phyloP scores from a whole-genome alignment of 2,329 filamentous ascomycete genomes.

The Alternaria infectoria region DNA sequence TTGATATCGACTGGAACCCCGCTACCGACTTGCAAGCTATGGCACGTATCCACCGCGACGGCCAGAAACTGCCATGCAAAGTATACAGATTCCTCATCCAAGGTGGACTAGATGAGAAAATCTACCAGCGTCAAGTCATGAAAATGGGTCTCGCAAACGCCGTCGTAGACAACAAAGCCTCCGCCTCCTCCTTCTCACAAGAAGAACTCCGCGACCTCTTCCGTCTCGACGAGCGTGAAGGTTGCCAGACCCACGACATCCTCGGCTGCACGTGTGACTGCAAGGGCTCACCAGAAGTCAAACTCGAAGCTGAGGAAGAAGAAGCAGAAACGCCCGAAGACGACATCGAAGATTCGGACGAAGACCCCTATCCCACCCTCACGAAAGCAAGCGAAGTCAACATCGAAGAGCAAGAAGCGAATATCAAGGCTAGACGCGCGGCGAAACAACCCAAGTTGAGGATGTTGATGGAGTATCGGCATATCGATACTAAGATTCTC shows the following conservation, averaged over 20 bases:
- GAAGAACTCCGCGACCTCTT: conserved; percentile 73
- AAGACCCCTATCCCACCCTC: conserved; percentile 32
- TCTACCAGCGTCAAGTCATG: conserved; percentile 74
- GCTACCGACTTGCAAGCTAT: conserved; percentile 76
- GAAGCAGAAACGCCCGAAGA: conserved; percentile 29
- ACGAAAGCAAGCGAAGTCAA: conserved; percentile 54
- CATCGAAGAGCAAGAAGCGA: conserved; percentile 54
- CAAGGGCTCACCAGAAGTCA: conserved; percentile 48
- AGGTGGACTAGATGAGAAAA: conserved; percentile 75
- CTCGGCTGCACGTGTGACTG: conserved; percentile 69
- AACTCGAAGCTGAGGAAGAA: conserved; percentile 21
- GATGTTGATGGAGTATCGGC: conserved; percentile 62
- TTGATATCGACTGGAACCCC: conserved; percentile 79
- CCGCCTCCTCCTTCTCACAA: conserved; percentile 66
- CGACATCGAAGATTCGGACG: conserved; percentile 10
- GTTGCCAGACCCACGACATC: conserved; percentile 72
- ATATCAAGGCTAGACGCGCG: conserved; percentile 46
- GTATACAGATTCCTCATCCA: conserved; percentile 74
- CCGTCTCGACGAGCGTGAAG: conserved; percentile 64
- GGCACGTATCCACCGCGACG: conserved; percentile 75
- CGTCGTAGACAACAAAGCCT: conserved; percentile 71
- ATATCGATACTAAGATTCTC: conserved; percentile 53
- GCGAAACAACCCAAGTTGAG: conserved; percentile 52
- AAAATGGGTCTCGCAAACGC: conserved; percentile 74
- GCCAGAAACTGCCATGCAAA: conserved; percentile 70